Evolutionary conservation across 78 protist species (phyloP).

Genomic region (Isochrysis galbana): DNA sequence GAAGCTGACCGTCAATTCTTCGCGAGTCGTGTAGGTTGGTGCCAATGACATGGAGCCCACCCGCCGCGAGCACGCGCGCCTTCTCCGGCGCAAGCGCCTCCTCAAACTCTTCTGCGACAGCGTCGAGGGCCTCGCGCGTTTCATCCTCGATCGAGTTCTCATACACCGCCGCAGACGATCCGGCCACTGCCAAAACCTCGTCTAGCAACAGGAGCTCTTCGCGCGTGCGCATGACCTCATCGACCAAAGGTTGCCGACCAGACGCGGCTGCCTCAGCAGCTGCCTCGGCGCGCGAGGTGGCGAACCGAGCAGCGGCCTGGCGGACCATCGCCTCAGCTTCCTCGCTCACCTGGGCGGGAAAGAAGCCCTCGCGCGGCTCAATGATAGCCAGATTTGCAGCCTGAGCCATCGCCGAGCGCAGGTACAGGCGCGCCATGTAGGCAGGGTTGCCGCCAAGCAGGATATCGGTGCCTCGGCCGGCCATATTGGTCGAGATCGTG

Average conservation of each 20-base stretch:
- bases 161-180: slow-evolving; percentile 10
- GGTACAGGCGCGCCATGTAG: slow-evolving; percentile 16
- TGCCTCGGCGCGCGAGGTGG: neutral
- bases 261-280: neutral
- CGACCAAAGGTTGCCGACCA: too few relatives aligned
- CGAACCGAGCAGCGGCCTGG: neutral
- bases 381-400: neutral
- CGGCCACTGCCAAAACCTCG: slow-evolving; percentile 14
- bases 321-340: neutral
- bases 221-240: too few relatives aligned
- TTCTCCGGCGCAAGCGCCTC: slow-evolving; percentile 9
- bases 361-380: neutral
- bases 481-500: slow-evolving; percentile 60
- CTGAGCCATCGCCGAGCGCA: neutral
- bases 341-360: neutral
- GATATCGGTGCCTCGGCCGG: slow-evolving; percentile 60
- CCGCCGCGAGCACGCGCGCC: neutral
- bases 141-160: neutral
- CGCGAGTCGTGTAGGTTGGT: slow-evolving; percentile 50
- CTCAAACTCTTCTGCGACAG: neutral
- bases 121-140: slow-evolving; percentile 39
- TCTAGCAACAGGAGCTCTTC: slow-evolving; percentile 28
- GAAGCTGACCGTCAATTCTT: slow-evolving; percentile 49
- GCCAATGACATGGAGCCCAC: slow-evolving; percentile 51
- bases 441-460: slow-evolving; percentile 48